A percentile compares a stretch with the other conserved stretches of the same genome.
Conservation (phyloP, 345 rosid species). For the Eutrema heterophyllum region DNA sequence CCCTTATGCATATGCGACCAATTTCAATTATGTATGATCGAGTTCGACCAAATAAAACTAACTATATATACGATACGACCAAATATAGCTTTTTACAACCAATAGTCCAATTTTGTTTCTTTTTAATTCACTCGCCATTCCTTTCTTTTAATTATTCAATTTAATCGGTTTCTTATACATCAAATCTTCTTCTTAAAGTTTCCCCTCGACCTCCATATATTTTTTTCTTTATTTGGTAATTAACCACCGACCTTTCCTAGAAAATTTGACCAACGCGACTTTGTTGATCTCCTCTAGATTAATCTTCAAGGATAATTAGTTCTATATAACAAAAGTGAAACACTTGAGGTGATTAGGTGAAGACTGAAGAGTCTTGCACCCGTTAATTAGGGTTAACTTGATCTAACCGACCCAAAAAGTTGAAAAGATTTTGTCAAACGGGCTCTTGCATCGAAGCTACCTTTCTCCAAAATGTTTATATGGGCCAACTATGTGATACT, state of each 20-base stretch:
- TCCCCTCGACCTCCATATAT: background rate
- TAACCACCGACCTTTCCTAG: slow-evolving; percentile 13
- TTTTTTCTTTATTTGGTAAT: slow-evolving; percentile 8
- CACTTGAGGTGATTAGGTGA: background rate
- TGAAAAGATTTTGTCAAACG: background rate
- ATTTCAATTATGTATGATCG: background rate
- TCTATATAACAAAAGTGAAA: background rate
- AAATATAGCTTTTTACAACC: background rate
- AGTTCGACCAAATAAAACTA: background rate
- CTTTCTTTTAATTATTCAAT: background rate
- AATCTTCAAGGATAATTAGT: background rate
- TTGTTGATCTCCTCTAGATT: background rate
- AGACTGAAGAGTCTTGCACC: slow-evolving; percentile 4
- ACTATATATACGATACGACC: background rate
- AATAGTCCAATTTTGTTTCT: background rate
- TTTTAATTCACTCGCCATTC: background rate
- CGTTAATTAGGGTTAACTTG: slow-evolving; percentile 15
- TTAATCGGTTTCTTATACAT: background rate
- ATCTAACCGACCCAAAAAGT: slow-evolving; percentile 1
- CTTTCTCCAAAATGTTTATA: background rate
- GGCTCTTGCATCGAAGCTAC: background rate
- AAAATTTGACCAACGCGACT: background rate
- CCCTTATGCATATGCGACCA: background rate
- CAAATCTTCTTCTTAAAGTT: background rate
- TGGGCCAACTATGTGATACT: background rate